Evolutionary conservation across 331 rosid species (phyloP), one percentile per base, ranked within the genome.

Genomic region (Pyrus hybrid): DNA sequence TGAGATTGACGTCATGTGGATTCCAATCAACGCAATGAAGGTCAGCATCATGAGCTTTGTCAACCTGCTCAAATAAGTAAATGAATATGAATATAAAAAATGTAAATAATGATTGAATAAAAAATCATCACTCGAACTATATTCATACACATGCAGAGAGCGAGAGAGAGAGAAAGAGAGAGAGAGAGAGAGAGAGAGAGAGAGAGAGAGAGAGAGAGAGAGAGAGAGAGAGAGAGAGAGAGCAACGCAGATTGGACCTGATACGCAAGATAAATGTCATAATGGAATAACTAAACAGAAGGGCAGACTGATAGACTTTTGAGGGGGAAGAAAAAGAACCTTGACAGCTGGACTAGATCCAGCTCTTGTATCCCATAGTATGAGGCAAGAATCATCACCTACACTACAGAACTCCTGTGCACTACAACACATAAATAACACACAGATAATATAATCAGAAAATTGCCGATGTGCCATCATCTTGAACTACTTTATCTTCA

Each of bases 1-100:
- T 77, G 72, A 73, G 73, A 80, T 84, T 84, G 68, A 80, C 80
- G 13, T 84, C 87, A 79, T 74, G 82, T 28, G 78, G 87, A 35
- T 80, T 84, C 85, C 87, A 84, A 77, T 84, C 87, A 33, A 84
- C 83, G 17, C 87, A 84, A 67, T 84, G 87, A 63, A 83, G 84
- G 66, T 84, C 87, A 76, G 85, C 80, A 74, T 70, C 82, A 26
- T 84, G 87, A 73, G 87, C 87, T 80, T 84, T 84, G 71, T 80
- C 82, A 73, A 84, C 85, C 87, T 84, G 85, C 64, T 29, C 76
- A 77, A 22, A 37, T 63, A 58, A 10, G 30, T 72, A 6, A 61
- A 37, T 63, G 32, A 65, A 28, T n/a, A 13, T 29, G 18, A 37
- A 80, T 43, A 7, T 68, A 21, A 35, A 20, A 53, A 49, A 63